phyloP scores from a whole-genome alignment of 305 asterid species.

The Fraxinus platypoda region DNA sequence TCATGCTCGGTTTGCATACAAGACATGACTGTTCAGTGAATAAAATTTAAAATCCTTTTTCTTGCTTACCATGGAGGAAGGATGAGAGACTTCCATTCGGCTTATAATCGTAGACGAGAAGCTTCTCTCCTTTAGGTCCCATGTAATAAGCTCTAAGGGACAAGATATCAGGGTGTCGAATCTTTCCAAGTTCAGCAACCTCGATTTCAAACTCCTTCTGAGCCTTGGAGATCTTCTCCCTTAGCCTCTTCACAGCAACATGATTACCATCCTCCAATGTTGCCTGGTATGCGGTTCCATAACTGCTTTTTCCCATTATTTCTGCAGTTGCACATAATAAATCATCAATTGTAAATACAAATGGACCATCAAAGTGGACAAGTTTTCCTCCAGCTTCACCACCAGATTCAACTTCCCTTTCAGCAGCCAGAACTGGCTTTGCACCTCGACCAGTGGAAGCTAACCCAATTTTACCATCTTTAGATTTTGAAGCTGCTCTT shows the following conservation, averaged over 20 bases:
- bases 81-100: conserved; percentile 47
- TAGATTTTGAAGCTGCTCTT: conserved; percentile 39
- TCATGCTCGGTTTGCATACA: background rate
- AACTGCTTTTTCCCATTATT: conserved; percentile 51
- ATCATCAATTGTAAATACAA: conserved; percentile 47
- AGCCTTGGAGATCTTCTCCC: conserved; percentile 51
- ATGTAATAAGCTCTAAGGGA: conserved; percentile 53
- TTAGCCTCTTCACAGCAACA: conserved; percentile 50
- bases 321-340: conserved; percentile 52
- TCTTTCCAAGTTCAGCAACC: conserved; percentile 44
- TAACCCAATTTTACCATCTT: conserved; percentile 27
- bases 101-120: conserved; percentile 51
- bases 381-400: conserved; percentile 49
- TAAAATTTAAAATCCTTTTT: background rate
- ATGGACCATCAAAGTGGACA: conserved; percentile 55
- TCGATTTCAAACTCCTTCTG: conserved; percentile 48
- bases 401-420: conserved; percentile 35
- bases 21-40: background rate
- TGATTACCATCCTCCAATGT: conserved; percentile 44
- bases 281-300: conserved; percentile 52
- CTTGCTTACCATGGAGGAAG: conserved; percentile 45
- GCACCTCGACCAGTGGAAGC: conserved; percentile 29
- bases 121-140: conserved; percentile 62
- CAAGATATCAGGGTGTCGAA: conserved; percentile 38
- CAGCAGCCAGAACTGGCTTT: conserved; percentile 31